Evolutionary conservation across 75 land plant genomes (phyloP).

Genomic region (Chamaecyparis obtusa): DNA sequence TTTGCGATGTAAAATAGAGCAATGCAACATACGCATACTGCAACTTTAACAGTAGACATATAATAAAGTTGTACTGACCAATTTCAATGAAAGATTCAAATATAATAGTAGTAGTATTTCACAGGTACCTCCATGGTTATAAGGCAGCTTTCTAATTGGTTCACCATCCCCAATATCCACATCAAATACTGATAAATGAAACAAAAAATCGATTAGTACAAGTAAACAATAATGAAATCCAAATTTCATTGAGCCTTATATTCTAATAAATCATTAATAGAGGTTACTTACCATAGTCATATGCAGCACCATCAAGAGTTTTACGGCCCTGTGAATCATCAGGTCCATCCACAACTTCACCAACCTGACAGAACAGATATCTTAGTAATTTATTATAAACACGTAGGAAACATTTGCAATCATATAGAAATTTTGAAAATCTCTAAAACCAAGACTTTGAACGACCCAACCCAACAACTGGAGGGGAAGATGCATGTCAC

Average conservation of each 20-base stretch:
- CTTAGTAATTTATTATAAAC: not conserved
- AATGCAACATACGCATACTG: not conserved
- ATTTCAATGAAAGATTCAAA: not conserved
- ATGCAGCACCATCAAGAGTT: constrained; percentile 74
- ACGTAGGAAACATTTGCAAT: not conserved
- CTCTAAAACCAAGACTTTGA: not conserved
- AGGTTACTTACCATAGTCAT: constrained; percentile 79
- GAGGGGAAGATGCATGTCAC: not conserved
- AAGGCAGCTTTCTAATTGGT: constrained; percentile 88
- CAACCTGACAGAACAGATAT: constrained; percentile 50
- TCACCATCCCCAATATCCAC: constrained; percentile 98
- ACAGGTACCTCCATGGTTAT: constrained; percentile 77
- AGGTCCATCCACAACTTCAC: constrained; percentile 99
- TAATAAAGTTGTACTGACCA: not conserved
- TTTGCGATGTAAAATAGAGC: not conserved
- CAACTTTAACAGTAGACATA: not conserved
- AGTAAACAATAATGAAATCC: not conserved
- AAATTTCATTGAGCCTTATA: not conserved
- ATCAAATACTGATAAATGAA: constrained; percentile 77
- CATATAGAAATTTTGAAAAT: not conserved
- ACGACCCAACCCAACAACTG: not conserved
- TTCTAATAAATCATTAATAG: not conserved
- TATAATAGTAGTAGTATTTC: not conserved
- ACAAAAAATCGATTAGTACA: not conserved
- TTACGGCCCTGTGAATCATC: constrained; percentile 38